Base-by-base conservation (phyloP, 257 asterid species). In the Solanum clarkiae region DNA sequence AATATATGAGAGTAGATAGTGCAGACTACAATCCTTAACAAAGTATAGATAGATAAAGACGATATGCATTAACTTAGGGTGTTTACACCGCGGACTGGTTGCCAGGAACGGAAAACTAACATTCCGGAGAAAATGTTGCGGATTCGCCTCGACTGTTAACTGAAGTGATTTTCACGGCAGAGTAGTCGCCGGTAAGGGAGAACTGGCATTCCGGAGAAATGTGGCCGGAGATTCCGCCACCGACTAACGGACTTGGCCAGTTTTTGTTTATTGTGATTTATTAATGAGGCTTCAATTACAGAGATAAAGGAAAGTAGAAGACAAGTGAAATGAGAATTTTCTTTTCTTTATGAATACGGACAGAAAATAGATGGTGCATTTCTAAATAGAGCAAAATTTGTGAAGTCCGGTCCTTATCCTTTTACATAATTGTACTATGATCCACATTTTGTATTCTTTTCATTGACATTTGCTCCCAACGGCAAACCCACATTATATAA, bases 171-270 rank as follows among this genome's bases (percentile, higher is more conserved):
- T 63, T 24, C 42, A 66, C 75, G 7, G 47, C 24, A 36, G 22
- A 32, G 24, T 16, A 15, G 75, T 68, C 22, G 7, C 49, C 22
- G 75, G 49, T 32, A 16, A 32, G 22, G 44, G 8, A 65, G 44
- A 65, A 26, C 20, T 65, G 20, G 14, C 72, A 26, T 26, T 13
- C 72, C 20, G 20, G 69, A 40, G 72, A 66, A 68, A 68, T 68
- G 75, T 32, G 47, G 49, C 75, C 75, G 75, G 75, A 68, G 75
- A 16, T 68, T 32, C 13, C n/a, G 68, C 89, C 91, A 93, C 95
- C 93, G 94, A 91, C 94, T 80, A 63, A 90, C 92, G 93, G 93
- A 92, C 94, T 90, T 88, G 87, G 91, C 90, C 84, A 85, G 89
- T 86, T 51, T 90, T 91, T 84, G 91, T 92, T 89, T 89, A 87